A percentile compares a stretch with the other conserved stretches of the same genome.
Evolutionary conservation across 2,329 filamentous ascomycete species (phyloP).

Genomic region (Metarhizium guizhouense): DNA sequence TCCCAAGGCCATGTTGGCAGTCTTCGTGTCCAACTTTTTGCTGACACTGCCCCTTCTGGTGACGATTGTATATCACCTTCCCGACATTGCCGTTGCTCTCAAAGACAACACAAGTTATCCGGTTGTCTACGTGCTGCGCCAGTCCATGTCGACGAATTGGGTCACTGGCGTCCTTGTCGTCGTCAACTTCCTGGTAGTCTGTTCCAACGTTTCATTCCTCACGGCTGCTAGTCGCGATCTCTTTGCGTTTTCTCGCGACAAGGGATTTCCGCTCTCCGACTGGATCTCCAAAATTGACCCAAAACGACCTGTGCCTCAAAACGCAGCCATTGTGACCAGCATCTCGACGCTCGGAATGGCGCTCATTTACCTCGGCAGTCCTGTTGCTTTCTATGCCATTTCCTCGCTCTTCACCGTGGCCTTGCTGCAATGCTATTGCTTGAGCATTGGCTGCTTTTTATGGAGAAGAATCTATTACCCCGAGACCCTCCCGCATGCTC

Average conservation of each 20-base stretch:
- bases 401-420: slow-evolving; percentile 9
- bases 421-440: slow-evolving; percentile 8
- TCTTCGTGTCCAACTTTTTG: slow-evolving; percentile 2
- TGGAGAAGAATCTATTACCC: slow-evolving; percentile 7
- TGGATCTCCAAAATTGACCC: slow-evolving; percentile 7
- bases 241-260: not conserved
- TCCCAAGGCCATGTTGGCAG: slow-evolving; percentile 6
- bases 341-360: slow-evolving; percentile 6
- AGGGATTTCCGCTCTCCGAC: slow-evolving; percentile 1
- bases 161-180: not conserved
- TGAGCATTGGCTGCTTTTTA: slow-evolving; percentile 10
- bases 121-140: not conserved
- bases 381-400: slow-evolving; percentile 11
- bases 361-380: slow-evolving; percentile 10
- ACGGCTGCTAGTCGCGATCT: not conserved
- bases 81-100: not conserved
- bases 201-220: not conserved
- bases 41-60: not conserved
- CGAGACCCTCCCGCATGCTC: slow-evolving; percentile 6
- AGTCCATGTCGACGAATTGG: not conserved
- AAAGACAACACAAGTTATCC: not conserved
- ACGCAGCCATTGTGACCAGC: slow-evolving; percentile 3
- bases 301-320: slow-evolving; percentile 7
- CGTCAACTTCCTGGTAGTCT: not conserved
- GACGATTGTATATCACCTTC: not conserved